Evolutionary conservation across 208 protist species (phyloP).

Genomic region (Wallacemonas sp.): DNA sequence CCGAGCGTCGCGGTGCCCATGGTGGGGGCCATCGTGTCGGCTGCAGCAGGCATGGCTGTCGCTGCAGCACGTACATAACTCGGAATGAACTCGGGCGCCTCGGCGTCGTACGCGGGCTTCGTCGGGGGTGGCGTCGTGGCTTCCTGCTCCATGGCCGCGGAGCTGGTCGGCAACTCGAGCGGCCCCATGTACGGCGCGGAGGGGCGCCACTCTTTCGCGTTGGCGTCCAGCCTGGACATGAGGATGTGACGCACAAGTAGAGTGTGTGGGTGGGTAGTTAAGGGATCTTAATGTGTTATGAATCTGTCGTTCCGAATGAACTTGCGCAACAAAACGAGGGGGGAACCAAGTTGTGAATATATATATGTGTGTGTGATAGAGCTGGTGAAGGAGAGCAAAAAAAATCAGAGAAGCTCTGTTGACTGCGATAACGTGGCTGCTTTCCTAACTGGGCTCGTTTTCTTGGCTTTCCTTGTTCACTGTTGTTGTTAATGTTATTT

Average conservation of each 20-base stretch:
- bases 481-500: no score
- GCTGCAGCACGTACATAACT: slow-evolving; percentile 3
- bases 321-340: no score
- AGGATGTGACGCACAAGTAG: background rate
- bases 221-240: slow-evolving; percentile 68
- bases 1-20: background rate
- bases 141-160: background rate
- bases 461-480: no score
- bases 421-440: no score
- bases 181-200: slow-evolving; percentile 28
- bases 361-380: no score
- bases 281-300: no score
- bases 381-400: slow-evolving; percentile 5
- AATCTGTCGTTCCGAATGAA: no score
- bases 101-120: background rate
- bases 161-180: slow-evolving; percentile 9
- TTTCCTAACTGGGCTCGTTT: no score
- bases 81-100: slow-evolving; percentile 8
- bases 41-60: background rate
- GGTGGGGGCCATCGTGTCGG: background rate
- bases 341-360: no score
- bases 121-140: background rate
- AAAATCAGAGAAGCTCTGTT: slow-evolving; percentile 7
- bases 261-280: background rate
- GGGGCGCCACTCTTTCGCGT: slow-evolving; percentile 83